phyloP scores from a whole-genome alignment of 2,329 filamentous ascomycete genomes.

The Microsporum ferrugineum region DNA sequence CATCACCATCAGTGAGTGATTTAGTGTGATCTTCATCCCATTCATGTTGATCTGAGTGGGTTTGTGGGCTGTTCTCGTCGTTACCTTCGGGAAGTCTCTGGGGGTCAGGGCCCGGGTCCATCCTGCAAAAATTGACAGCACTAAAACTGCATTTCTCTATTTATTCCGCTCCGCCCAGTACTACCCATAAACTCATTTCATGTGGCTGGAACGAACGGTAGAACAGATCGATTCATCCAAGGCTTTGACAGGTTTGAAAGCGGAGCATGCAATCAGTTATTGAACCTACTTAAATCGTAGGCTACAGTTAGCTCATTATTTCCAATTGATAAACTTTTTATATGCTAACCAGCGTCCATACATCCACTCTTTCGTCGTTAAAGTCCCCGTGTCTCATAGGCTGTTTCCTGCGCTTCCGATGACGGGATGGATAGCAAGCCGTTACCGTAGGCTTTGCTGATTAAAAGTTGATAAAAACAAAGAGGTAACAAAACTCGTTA shows the following conservation, averaged over 20 bases:
- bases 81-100: background rate
- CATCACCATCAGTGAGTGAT: constrained; percentile 62
- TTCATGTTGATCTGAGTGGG: background rate
- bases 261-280: background rate
- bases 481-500: background rate
- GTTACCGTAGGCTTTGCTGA: background rate
- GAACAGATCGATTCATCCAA: background rate
- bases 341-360: background rate
- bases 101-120: background rate
- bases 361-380: background rate
- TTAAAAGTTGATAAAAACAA: background rate
- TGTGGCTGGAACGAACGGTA: background rate
- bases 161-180: background rate
- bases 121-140: background rate
- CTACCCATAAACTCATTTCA: background rate
- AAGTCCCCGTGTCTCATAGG: background rate
- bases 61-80: background rate
- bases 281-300: background rate
- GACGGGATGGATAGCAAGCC: background rate
- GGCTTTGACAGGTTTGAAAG: background rate
- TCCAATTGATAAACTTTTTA: background rate
- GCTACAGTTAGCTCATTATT: background rate
- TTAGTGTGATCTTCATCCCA: background rate
- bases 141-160: background rate
- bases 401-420: background rate